Conservation (phyloP, 306 rosid species). For the Citrullus colocynthis region DNA sequence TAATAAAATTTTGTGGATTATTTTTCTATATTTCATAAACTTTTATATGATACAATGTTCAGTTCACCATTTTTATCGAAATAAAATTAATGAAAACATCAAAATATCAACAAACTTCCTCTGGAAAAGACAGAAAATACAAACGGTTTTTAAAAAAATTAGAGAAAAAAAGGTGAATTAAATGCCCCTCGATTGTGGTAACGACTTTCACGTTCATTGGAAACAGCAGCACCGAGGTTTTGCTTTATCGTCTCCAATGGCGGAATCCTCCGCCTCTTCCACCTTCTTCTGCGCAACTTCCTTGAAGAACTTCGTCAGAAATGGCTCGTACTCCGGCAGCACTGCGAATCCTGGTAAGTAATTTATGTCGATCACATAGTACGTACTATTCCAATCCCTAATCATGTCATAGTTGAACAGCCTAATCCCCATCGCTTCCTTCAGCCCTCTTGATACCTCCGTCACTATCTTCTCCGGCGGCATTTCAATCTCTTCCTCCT, state of each 20-base stretch:
- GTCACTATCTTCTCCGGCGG: conserved; percentile 48
- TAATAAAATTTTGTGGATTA: no score
- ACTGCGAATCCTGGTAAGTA: conserved; percentile 95
- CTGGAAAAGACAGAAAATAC: no score
- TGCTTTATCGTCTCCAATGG: neutral
- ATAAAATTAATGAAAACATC: no score
- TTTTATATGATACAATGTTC: no score
- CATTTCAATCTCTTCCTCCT: conserved; percentile 46
- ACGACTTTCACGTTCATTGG: neutral
- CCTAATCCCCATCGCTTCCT: conserved; percentile 41
- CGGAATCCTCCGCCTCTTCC: neutral
- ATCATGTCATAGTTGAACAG: conserved; percentile 84
- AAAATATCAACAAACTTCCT: no score
- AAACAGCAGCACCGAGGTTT: conserved; percentile 1
- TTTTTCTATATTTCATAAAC: no score
- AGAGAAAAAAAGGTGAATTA: neutral
- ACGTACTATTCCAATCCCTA: conserved; percentile 43
- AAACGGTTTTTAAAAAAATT: no score
- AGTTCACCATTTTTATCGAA: no score
- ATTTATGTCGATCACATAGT: conserved; percentile 79
- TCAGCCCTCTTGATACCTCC: conserved; percentile 56
- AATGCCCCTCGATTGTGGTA: neutral
- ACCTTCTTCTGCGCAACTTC: conserved; percentile 30
- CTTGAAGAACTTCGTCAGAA: conserved; percentile 71
- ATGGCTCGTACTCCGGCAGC: conserved; percentile 69